A percentile compares a stretch with the other conserved stretches of the same genome.
Evolutionary conservation across 352 stramenopile genomes (phyloP).

Genomic region (Phytophthora europaea): DNA sequence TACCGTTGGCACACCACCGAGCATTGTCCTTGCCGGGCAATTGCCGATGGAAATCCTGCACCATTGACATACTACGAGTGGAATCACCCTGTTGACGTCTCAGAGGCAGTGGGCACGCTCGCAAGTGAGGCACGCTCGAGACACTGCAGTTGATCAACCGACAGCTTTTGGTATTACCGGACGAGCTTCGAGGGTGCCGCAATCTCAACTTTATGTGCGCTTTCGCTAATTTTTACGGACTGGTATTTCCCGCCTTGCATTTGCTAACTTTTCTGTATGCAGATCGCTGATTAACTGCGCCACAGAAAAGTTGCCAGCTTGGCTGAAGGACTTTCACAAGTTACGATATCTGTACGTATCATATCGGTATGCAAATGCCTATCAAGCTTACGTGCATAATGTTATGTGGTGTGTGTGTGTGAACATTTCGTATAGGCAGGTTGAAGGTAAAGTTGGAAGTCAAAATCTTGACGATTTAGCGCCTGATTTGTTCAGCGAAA

Average conservation of each 20-base stretch:
- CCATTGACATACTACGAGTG: constrained; percentile 50
- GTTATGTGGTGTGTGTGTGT: too few relatives aligned
- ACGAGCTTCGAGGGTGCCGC: constrained; percentile 36
- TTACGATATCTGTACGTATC: constrained; percentile 44
- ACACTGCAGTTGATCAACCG: constrained; percentile 48
- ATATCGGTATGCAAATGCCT: neutral
- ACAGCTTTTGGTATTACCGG: constrained; percentile 24
- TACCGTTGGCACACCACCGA: constrained; percentile 23
- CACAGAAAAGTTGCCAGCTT: constrained; percentile 30
- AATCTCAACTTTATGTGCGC: constrained; percentile 50
- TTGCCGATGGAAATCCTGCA: constrained; percentile 37
- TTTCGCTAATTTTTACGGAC: neutral
- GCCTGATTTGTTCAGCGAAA: constrained; percentile 31
- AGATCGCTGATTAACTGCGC: constrained; percentile 42
- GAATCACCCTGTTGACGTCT: constrained; percentile 40
- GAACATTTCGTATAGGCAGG: constrained; percentile 28
- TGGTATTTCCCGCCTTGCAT: neutral
- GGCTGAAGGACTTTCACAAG: constrained; percentile 38
- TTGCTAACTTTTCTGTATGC: neutral
- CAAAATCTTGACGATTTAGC: constrained; percentile 34
- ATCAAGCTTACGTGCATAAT: neutral
- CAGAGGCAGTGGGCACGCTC: constrained; percentile 26
- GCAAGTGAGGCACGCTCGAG: constrained; percentile 27
- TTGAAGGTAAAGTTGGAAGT: constrained; percentile 37
- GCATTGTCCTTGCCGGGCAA: constrained; percentile 39